Evolutionary conservation across 1,284 basidiomycete species (phyloP).

Genomic region (Malassezia caprae): DNA sequence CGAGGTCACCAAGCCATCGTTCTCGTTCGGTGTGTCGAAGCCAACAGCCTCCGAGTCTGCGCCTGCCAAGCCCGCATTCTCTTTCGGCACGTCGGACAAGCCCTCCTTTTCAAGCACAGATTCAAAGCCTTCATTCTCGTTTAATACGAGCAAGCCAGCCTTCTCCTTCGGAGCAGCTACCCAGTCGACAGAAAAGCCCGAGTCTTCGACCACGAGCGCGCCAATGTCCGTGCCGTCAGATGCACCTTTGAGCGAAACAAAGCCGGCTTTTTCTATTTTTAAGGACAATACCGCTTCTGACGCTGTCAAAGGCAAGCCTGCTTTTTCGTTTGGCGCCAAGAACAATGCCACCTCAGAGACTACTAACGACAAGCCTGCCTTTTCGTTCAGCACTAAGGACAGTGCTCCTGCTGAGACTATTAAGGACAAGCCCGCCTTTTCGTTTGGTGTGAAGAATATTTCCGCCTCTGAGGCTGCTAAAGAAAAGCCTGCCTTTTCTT

Average conservation of each 20-base stretch:
- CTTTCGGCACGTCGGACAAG: not conserved
- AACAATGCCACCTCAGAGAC: not conserved
- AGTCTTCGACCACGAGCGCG: not conserved
- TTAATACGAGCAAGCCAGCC: not conserved
- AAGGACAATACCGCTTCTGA: too few relatives aligned
- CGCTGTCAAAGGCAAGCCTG: not conserved
- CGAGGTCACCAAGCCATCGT: not conserved
- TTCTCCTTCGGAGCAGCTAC: not conserved
- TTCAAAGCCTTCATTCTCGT: not conserved
- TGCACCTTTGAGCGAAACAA: not conserved
- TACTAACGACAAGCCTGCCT: not conserved
- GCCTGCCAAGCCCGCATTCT: not conserved
- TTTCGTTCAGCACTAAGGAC: not conserved
- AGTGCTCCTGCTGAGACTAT: too few relatives aligned
- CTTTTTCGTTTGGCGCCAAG: not conserved
- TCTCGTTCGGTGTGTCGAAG: not conserved
- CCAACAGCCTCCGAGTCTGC: not conserved
- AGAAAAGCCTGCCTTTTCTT: not conserved
- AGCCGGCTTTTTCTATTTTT: not conserved
- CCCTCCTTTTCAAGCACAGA: not conserved
- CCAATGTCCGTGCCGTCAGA: too few relatives aligned
- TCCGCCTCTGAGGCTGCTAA: not conserved
- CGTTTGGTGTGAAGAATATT: not conserved
- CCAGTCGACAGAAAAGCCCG: not conserved
- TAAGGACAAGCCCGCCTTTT: not conserved